Evolutionary conservation across 805 yeast genomes (phyloP).

Genomic region (Kodamaea restingae): DNA sequence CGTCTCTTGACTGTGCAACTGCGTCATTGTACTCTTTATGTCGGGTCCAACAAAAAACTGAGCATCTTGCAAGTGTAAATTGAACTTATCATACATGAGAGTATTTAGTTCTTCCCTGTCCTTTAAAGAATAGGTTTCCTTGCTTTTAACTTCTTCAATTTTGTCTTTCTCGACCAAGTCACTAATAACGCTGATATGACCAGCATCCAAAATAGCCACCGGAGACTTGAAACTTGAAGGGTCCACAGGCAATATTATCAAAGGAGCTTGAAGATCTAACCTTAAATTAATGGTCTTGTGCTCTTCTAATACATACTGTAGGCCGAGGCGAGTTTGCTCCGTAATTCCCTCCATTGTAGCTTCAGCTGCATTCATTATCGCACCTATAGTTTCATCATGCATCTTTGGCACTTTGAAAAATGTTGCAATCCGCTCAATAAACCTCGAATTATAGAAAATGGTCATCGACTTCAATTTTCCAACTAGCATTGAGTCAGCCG

Average conservation of each 20-base stretch:
- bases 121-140: constrained; percentile 51
- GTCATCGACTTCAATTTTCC: constrained; percentile 84
- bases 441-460: constrained; percentile 80
- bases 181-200: constrained; percentile 81
- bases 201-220: constrained; percentile 90
- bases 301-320: constrained; percentile 90
- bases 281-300: constrained; percentile 86
- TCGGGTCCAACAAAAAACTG: constrained; percentile 84
- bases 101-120: constrained; percentile 77
- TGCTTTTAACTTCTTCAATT: constrained; percentile 64
- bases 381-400: constrained; percentile 84
- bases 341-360: constrained; percentile 90
- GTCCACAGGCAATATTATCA: constrained; percentile 80
- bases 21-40: constrained; percentile 71
- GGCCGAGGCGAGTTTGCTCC: constrained; percentile 82
- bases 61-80: constrained; percentile 73
- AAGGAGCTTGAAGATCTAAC: constrained; percentile 90
- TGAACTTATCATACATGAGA: constrained; percentile 87
- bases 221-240: constrained; percentile 79
- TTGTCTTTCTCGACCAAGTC: constrained; percentile 71
- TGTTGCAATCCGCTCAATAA: constrained; percentile 65
- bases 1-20: constrained; percentile 47
- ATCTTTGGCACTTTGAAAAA: constrained; percentile 87
- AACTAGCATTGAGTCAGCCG: constrained; percentile 74
- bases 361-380: constrained; percentile 90